A percentile compares a stretch with the other conserved stretches of the same genome.
Evolutionary conservation across 1,284 basidiomycete species (phyloP).

Genomic region (Apiotrichum akiyoshidainum): DNA sequence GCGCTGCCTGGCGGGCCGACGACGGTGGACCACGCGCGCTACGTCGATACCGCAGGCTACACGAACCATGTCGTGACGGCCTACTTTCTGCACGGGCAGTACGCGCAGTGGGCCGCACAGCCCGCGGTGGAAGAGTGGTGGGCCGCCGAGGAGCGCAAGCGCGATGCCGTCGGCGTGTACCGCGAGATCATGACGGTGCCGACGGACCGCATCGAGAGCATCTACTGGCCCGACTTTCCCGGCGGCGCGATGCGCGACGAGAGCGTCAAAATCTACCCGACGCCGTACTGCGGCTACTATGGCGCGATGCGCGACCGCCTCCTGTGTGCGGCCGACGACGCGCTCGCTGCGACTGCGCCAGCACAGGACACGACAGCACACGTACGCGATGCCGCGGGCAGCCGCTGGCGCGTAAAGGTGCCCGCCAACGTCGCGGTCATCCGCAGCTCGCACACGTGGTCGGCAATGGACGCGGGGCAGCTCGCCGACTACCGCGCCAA

Average conservation of each 20-base stretch:
- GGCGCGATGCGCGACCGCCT: conserved; percentile 19
- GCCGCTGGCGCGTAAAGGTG: conserved; percentile 1
- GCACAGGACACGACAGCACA: neutral
- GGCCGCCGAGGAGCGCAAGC: neutral
- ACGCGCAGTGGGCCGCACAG: neutral
- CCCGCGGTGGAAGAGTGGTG: conserved; percentile 11
- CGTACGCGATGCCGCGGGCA: neutral
- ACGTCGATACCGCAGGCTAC: conserved; percentile 2
- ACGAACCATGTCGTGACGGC: conserved; percentile 13
- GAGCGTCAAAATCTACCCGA: conserved; percentile 10
- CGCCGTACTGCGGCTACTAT: conserved; percentile 21
- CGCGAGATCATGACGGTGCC: conserved; percentile 14
- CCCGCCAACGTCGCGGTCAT: conserved; percentile 13
- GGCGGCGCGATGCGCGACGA: conserved; percentile 8
- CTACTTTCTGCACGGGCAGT: conserved; percentile 7
- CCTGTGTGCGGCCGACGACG: neutral
- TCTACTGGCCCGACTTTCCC: conserved; percentile 18
- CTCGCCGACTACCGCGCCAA: conserved; percentile 8
- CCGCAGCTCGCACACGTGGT: conserved; percentile 15
- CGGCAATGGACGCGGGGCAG: conserved; percentile 13
- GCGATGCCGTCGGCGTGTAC: conserved; percentile 1
- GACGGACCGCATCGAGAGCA: conserved; percentile 8
- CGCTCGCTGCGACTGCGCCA: neutral
- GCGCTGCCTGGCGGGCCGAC: neutral
- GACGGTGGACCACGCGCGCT: conserved; percentile 12